phyloP scores from a whole-genome alignment of 2,329 filamentous ascomycete species.

The Davidsoniella virescens region DNA sequence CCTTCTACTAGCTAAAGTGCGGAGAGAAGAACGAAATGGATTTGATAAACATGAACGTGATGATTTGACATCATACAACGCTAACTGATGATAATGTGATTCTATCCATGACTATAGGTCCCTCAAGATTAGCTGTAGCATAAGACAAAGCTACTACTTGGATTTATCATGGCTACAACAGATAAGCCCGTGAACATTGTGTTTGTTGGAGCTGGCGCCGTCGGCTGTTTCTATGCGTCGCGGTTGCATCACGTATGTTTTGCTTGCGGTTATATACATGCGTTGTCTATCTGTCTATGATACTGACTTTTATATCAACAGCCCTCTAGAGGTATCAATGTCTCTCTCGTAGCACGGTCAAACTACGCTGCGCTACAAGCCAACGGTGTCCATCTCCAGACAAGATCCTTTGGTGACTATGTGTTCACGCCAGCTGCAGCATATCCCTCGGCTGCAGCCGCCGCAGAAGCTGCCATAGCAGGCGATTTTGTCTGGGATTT shows the following conservation, averaged over 20 bases:
- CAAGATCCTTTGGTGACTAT: slow-evolving; percentile 51
- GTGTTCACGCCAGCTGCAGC: slow-evolving; percentile 43
- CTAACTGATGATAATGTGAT: too few relatives aligned
- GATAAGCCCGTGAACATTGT: slow-evolving; percentile 32
- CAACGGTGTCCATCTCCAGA: slow-evolving; percentile 47
- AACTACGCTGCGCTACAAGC: slow-evolving; percentile 50
- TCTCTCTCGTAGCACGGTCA: slow-evolving; percentile 57
- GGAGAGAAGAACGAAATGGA: too few relatives aligned
- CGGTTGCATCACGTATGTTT: slow-evolving; percentile 41
- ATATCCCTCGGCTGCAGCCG: slow-evolving; percentile 45
- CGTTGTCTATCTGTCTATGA: background rate
- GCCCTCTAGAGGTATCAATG: slow-evolving; percentile 35
- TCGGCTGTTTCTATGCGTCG: slow-evolving; percentile 58
- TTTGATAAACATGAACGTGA: too few relatives aligned
- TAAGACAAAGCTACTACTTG: background rate
- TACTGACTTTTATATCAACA: slow-evolving; percentile 17
- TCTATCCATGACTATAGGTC: too few relatives aligned
- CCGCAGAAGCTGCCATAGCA: slow-evolving; percentile 21
- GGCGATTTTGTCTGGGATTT: slow-evolving; percentile 31
- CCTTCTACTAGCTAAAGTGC: too few relatives aligned
- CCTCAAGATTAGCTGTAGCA: too few relatives aligned
- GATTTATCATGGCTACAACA: background rate
- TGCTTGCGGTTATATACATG: background rate
- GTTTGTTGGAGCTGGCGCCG: slow-evolving; percentile 54
- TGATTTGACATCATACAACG: too few relatives aligned